Evolutionary conservation across 2,329 filamentous ascomycete species (phyloP).

Genomic region (Hymenoscyphus fraxineus): DNA sequence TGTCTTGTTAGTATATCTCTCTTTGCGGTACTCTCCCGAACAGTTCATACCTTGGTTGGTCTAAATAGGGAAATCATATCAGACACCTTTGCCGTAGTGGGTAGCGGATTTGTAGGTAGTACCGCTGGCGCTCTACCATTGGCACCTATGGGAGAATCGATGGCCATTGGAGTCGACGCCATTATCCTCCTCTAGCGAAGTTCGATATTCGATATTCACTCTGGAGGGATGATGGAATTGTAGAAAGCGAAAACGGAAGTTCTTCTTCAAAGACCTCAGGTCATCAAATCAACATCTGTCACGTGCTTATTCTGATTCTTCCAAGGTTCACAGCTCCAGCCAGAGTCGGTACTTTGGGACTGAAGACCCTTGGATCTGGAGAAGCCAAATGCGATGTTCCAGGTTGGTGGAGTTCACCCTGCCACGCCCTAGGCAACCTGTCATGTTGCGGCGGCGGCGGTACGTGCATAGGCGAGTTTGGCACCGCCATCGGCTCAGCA

Average conservation of each 20-base stretch:
- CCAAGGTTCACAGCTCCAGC: not conserved
- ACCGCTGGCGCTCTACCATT: conserved; percentile 21
- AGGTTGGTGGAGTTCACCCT: not conserved
- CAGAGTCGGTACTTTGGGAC: not conserved
- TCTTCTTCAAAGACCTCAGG: not conserved
- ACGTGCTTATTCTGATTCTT: not conserved
- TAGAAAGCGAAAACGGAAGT: not conserved
- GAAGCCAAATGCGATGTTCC: not conserved
- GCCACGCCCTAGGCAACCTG: not conserved
- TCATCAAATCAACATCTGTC: not conserved
- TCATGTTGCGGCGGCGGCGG: no score
- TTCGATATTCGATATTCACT: not conserved
- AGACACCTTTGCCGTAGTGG: conserved; percentile 57
- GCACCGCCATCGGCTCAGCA: not conserved
- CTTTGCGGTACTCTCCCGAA: no score
- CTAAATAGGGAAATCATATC: conserved; percentile 76
- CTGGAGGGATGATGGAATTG: not conserved
- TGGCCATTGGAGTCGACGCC: conserved; percentile 33
- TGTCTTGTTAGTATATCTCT: not conserved
- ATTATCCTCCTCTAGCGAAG: conserved; percentile 16
- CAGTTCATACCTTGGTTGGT: conserved; percentile 65
- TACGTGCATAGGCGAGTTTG: not conserved
- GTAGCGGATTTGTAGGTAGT: conserved; percentile 20
- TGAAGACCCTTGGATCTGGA: not conserved
- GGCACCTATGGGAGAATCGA: conserved; percentile 33